phyloP scores from a whole-genome alignment of 192 early-diverging fungal species.

The Podila minutissima region DNA sequence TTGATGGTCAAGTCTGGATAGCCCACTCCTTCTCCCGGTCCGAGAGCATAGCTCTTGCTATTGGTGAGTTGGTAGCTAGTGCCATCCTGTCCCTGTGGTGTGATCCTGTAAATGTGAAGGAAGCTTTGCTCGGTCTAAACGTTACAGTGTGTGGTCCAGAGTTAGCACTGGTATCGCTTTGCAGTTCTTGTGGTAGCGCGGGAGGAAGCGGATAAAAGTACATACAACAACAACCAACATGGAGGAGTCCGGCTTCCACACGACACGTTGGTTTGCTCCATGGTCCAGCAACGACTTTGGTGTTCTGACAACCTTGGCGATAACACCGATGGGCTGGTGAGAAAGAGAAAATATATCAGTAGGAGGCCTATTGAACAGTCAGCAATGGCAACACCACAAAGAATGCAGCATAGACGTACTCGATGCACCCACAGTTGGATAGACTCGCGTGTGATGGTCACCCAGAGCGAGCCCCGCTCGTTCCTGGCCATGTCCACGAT shows the following conservation, averaged over 20 bases:
- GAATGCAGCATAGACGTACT: conserved; percentile 46
- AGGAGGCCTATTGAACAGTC: not conserved
- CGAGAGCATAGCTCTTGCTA: conserved; percentile 68
- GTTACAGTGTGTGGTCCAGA: not conserved
- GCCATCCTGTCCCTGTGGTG: conserved; percentile 58
- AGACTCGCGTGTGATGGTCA: conserved; percentile 66
- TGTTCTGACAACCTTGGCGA: conserved; percentile 71
- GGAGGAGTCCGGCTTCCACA: conserved; percentile 80
- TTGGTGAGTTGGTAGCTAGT: conserved; percentile 68
- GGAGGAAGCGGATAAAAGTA: not conserved
- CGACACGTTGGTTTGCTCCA: conserved; percentile 73
- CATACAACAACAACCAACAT: conserved; percentile 73
- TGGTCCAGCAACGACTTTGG: conserved; percentile 73
- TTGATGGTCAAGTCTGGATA: conserved; percentile 61
- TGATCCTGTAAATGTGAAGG: conserved; percentile 75
- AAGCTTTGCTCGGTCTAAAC: conserved; percentile 72
- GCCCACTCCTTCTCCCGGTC: conserved; percentile 77
- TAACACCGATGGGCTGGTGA: conserved; percentile 69
- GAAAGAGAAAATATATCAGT: not conserved
- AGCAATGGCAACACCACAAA: no score
- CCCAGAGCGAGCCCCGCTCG: conserved; percentile 66
- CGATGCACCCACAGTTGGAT: conserved; percentile 72
- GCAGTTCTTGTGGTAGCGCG: not conserved
- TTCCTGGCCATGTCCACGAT: conserved; percentile 59
- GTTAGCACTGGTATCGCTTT: not conserved